Percentiles rank a stretch among this genome's conserved stretches.
Conservation (phyloP, 2,329 filamentous ascomycete genomes). For the Colletotrichum trifolii region DNA sequence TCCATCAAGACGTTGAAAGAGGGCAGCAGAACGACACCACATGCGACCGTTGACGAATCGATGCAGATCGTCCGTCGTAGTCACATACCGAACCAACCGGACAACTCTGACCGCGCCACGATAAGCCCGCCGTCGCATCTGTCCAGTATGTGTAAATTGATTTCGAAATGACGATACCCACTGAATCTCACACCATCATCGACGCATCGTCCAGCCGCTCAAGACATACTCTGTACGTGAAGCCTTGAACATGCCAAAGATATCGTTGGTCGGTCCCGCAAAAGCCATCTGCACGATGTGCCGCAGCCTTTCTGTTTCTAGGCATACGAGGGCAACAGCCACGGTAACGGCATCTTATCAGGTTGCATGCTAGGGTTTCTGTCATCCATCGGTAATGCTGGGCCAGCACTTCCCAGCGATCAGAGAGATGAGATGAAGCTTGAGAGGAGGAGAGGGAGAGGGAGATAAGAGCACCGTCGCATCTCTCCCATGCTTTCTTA, state of each 20-base stretch:
- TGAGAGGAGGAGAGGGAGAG: not conserved
- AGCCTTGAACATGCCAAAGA: too few relatives aligned
- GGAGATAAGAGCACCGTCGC: slow-evolving; percentile 17
- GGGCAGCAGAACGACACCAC: not conserved
- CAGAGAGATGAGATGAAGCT: not conserved
- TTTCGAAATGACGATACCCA: not conserved
- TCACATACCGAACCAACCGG: not conserved
- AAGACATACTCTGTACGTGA: too few relatives aligned
- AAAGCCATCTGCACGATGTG: slow-evolving; percentile 25
- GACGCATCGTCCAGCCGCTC: too few relatives aligned
- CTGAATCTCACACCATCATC: too few relatives aligned
- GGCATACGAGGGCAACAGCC: slow-evolving; percentile 12
- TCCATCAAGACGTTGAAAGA: too few relatives aligned
- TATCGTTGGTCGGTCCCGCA: not conserved
- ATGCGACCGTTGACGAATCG: not conserved
- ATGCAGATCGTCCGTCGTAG: not conserved
- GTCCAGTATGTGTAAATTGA: slow-evolving; percentile 2
- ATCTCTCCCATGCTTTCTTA: slow-evolving; percentile 19
- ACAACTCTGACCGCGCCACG: slow-evolving; percentile 8
- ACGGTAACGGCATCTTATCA: slow-evolving; percentile 22
- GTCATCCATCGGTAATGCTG: slow-evolving; percentile 6
- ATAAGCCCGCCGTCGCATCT: slow-evolving; percentile 12
- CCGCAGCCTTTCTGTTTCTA: slow-evolving; percentile 25
- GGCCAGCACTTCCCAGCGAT: not conserved
- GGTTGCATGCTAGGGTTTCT: slow-evolving; percentile 2